Evolutionary conservation across 768 basidiomycete species (phyloP).

Genomic region (Termitomyces sp.): DNA sequence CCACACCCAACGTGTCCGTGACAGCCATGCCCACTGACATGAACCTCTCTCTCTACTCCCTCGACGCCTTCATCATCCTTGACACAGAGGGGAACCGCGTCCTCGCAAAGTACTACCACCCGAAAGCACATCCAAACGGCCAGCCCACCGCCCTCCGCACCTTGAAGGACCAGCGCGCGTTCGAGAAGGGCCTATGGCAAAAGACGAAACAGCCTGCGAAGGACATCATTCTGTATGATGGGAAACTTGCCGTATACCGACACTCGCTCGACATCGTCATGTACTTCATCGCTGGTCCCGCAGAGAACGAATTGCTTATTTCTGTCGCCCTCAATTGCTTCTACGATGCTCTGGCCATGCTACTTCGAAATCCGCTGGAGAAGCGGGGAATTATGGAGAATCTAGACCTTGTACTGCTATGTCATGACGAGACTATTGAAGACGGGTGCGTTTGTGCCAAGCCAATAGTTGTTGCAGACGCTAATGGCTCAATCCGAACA

Average conservation of each 20-base stretch:
- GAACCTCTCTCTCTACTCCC: slow-evolving; percentile 87
- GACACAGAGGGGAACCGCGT: slow-evolving; percentile 96
- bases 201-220: slow-evolving; percentile 84
- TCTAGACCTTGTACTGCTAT: slow-evolving; percentile 86
- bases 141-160: slow-evolving; percentile 59
- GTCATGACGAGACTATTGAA: slow-evolving; percentile 95
- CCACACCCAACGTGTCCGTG: slow-evolving; percentile 2
- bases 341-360: slow-evolving; percentile 77
- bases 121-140: slow-evolving; percentile 60
- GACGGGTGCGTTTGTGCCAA: slow-evolving; percentile 67
- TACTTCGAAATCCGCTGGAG: slow-evolving; percentile 90
- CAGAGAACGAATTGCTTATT: slow-evolving; percentile 96
- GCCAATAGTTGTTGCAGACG: neutral
- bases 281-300: slow-evolving; percentile 83
- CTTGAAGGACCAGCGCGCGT: slow-evolving; percentile 89
- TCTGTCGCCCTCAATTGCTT: slow-evolving; percentile 80
- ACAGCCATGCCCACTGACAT: slow-evolving; percentile 21
- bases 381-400: slow-evolving; percentile 94
- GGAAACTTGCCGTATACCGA: slow-evolving; percentile 87
- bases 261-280: slow-evolving; percentile 94
- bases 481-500: slow-evolving; percentile 22
- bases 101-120: slow-evolving; percentile 90
- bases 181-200: slow-evolving; percentile 93
- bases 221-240: slow-evolving; percentile 90
- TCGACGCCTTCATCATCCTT: slow-evolving; percentile 84